Conservation (phyloP, 345 rosid species). For the Brassica incana region DNA sequence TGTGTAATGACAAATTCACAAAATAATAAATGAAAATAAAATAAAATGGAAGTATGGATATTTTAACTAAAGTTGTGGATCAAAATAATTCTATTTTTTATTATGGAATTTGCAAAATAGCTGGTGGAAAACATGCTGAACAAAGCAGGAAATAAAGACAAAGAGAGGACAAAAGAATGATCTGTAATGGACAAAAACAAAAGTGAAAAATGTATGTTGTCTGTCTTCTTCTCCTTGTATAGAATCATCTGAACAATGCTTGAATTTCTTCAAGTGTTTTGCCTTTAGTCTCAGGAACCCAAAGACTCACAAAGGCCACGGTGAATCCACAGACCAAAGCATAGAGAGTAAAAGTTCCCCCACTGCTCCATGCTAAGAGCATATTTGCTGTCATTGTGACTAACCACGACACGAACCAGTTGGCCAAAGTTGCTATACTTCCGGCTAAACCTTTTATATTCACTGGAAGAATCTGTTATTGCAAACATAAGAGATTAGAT, state of each 20-base stretch:
- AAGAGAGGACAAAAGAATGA: conserved; percentile 31
- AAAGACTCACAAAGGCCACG: conserved; percentile 56
- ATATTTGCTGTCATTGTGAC: conserved; percentile 89
- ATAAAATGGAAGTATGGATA: neutral
- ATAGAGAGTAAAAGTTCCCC: conserved; percentile 85
- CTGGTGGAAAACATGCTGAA: conserved; percentile 2
- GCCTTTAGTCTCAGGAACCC: conserved; percentile 96
- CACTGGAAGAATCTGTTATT: conserved; percentile 78
- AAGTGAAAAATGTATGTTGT: conserved; percentile 6
- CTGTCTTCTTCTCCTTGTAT: conserved; percentile 12
- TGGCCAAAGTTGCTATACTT: conserved; percentile 81
- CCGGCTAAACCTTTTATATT: conserved; percentile 92
- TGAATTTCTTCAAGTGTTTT: conserved; percentile 92
- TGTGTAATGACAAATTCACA: neutral
- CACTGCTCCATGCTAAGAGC: conserved; percentile 80
- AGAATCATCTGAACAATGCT: conserved; percentile 73
- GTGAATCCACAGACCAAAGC: conserved; percentile 62
- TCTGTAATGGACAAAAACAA: conserved; percentile 22
- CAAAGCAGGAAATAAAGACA: conserved; percentile 21
- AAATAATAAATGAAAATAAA: neutral
- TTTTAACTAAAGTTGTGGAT: neutral
- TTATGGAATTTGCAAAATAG: neutral
- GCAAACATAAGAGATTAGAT: neutral
- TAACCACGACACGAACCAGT: conserved; percentile 70
- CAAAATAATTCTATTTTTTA: neutral